Percentiles rank a stretch among this genome's conserved stretches.
phyloP scores from a whole-genome alignment of 2,329 filamentous ascomycete genomes.

The Fusarium nematophilum region DNA sequence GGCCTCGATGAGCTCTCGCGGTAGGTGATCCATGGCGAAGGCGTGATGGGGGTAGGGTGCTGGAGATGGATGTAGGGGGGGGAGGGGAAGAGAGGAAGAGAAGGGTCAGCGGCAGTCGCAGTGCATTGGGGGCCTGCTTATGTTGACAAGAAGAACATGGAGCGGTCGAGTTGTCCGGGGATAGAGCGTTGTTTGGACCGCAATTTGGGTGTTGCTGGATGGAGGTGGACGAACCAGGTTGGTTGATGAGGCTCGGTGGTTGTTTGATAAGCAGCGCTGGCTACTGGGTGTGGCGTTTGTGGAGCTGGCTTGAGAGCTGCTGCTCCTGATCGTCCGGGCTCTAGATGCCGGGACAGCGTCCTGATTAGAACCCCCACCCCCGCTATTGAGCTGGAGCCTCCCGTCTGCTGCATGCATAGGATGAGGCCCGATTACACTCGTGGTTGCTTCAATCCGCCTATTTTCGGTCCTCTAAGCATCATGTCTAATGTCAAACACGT shows the following conservation, averaged over 20 bases:
- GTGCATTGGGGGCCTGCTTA: constrained; percentile 21
- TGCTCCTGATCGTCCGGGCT: constrained; percentile 5
- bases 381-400: too few relatives aligned
- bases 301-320: constrained; percentile 3
- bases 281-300: constrained; percentile 10
- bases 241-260: not conserved
- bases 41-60: constrained; percentile 1
- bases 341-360: constrained; percentile 3
- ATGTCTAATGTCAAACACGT: too few relatives aligned
- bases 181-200: not conserved
- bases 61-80: constrained; percentile 5
- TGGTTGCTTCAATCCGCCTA: too few relatives aligned
- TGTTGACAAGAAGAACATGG: too few relatives aligned
- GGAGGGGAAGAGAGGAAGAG: too few relatives aligned
- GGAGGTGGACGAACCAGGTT: not conserved
- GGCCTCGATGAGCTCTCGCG: constrained; percentile 59
- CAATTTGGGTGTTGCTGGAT: not conserved
- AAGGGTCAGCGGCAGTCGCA: constrained; percentile 20
- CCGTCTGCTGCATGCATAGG: too few relatives aligned
- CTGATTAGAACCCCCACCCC: constrained; percentile 3
- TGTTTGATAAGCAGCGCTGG: constrained; percentile 19
- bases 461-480: too few relatives aligned
- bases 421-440: too few relatives aligned
- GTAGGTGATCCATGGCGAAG: constrained; percentile 57
- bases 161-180: not conserved